These are phyloP conservation scores for Fusarium phyllophilum DNA, from an alignment of 2,329 filamentous ascomycete species.

Conservation along the genomic window DNA sequence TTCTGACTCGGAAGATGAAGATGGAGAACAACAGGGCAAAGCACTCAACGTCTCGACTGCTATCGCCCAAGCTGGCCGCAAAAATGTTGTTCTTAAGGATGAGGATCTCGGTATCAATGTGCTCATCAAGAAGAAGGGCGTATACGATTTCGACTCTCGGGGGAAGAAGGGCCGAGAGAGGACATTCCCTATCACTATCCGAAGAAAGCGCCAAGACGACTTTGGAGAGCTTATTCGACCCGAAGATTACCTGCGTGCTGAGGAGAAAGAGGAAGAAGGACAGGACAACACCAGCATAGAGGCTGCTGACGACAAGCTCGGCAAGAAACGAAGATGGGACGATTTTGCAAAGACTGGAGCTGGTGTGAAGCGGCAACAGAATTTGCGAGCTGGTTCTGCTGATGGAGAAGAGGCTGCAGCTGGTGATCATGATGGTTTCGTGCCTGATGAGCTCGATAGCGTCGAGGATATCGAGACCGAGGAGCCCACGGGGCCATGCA, in stretches of 20 bases:
- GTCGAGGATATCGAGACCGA: conserved; percentile 65
- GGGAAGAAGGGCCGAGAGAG: conserved; percentile 92
- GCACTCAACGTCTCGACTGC: conserved; percentile 89
- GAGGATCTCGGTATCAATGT: conserved; percentile 94
- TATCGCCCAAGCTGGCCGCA: conserved; percentile 82
- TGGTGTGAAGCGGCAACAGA: conserved; percentile 68
- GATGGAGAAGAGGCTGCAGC: conserved; percentile 57
- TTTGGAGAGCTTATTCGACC: conserved; percentile 94
- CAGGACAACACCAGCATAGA: conserved; percentile 58
- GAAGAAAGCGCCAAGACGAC: conserved; percentile 83
- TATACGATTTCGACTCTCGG: conserved; percentile 93
- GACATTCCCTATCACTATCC: conserved; percentile 87
- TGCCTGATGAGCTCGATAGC: conserved; percentile 66
- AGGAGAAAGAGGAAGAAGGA: conserved; percentile 84
- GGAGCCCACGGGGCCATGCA: conserved; percentile 73
- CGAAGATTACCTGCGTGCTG: conserved; percentile 91
- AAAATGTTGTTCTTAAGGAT: conserved; percentile 86
- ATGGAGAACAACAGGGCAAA: conserved; percentile 90
- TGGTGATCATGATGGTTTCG: conserved; percentile 49
- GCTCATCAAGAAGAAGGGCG: conserved; percentile 84
- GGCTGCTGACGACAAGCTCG: conserved; percentile 71
- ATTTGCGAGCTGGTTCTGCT: conserved; percentile 54
- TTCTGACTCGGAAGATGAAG: conserved; percentile 87
- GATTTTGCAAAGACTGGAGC: conserved; percentile 59
- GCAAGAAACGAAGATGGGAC: conserved; percentile 95